A percentile compares a stretch with the other conserved stretches of the same genome.
These are phyloP conservation scores for Parasitella parasitica DNA, from an alignment of 371 early-diverging fungal genomes.

Conservation along the genomic window DNA sequence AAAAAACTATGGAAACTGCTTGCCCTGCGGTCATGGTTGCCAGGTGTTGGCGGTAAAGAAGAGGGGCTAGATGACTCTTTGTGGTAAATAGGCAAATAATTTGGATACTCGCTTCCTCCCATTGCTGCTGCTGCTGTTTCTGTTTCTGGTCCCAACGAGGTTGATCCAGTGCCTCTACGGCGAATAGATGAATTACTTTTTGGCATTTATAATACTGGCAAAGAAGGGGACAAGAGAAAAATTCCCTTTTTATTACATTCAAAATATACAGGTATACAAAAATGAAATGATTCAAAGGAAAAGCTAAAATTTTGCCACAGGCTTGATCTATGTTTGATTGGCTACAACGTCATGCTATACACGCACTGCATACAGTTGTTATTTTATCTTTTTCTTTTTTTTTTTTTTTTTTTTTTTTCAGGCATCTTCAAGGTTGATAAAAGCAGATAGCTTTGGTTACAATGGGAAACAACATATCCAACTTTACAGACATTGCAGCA, in stretches of 20 bases:
- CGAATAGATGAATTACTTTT: not conserved
- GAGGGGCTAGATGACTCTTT: not conserved
- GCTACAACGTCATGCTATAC: no score
- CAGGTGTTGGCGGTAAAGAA: not conserved
- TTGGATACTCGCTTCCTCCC: not conserved
- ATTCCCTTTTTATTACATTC: not conserved
- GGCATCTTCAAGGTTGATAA: no score
- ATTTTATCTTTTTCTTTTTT: not conserved
- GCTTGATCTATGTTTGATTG: no score
- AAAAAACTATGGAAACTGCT: conserved; percentile 8
- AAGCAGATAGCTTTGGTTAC: not conserved
- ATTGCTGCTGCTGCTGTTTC: not conserved
- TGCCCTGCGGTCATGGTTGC: not conserved
- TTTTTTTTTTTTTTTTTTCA: not conserved
- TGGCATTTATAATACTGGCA: not conserved
- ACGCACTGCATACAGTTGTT: no score
- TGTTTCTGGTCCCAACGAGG: not conserved
- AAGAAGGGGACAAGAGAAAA: not conserved
- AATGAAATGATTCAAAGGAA: no score
- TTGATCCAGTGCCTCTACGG: not conserved
- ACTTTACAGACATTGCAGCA: conserved; percentile 64
- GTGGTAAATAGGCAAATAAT: not conserved
- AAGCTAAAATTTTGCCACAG: no score
- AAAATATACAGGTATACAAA: no score
- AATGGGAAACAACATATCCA: conserved; percentile 73